Percentiles rank a stretch among this genome's conserved stretches.
phyloP scores from a whole-genome alignment of 495 filamentous ascomycete species.

The Staphylotrichum tortipilum region DNA sequence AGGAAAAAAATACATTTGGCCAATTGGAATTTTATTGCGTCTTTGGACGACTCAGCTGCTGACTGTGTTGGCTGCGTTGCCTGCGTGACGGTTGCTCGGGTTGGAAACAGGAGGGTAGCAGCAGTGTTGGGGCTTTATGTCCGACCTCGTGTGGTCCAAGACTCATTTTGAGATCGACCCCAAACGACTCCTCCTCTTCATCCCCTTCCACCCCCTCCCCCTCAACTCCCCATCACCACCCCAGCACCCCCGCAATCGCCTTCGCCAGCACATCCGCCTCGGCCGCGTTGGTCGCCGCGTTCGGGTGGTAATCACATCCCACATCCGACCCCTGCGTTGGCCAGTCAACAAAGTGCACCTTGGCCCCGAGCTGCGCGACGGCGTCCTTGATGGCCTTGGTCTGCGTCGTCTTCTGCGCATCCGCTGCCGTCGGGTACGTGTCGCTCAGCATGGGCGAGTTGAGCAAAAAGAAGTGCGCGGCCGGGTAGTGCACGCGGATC shows the following conservation, averaged over 20 bases:
- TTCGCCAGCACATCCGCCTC: not conserved
- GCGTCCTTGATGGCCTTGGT: not conserved
- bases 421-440: not conserved
- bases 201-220: too few species aligned
- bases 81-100: too few species aligned
- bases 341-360: not conserved
- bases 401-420: not conserved
- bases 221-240: too few species aligned
- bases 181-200: constrained; percentile 4
- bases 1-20: too few species aligned
- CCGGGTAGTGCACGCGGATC: not conserved
- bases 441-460: not conserved
- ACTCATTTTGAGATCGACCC: too few species aligned
- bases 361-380: not conserved
- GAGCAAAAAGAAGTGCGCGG: not conserved
- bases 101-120: too few species aligned
- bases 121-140: too few species aligned
- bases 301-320: not conserved
- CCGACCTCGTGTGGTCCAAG: too few species aligned
- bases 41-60: too few species aligned
- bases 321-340: not conserved
- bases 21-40: too few species aligned
- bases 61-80: too few species aligned
- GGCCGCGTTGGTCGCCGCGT: not conserved
- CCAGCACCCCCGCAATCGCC: not conserved